These are phyloP conservation scores for Populus euphratica DNA, from an alignment of 345 rosid species.

Conservation along the genomic window DNA sequence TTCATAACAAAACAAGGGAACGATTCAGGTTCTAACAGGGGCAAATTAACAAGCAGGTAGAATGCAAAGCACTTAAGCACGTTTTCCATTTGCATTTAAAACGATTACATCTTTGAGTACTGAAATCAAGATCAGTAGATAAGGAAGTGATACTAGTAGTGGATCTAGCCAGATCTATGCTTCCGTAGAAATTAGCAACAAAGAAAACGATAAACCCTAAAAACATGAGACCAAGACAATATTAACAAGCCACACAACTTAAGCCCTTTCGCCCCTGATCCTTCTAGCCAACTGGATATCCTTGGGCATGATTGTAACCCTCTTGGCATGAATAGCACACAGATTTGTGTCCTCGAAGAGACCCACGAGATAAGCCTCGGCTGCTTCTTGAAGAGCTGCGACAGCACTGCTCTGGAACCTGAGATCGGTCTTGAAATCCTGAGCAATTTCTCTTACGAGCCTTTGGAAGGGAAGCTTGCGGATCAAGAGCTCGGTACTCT, in stretches of 20 bases:
- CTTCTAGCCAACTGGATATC: slow-evolving; percentile 16
- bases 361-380: slow-evolving; percentile 13
- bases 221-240: background rate
- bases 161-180: background rate
- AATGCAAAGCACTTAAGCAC: no score
- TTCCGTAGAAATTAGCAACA: background rate
- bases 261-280: slow-evolving; percentile 17
- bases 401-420: slow-evolving; percentile 16
- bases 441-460: slow-evolving; percentile 19
- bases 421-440: slow-evolving; percentile 21
- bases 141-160: background rate
- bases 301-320: slow-evolving; percentile 18
- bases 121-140: background rate
- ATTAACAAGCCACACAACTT: background rate
- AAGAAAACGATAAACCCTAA: no score
- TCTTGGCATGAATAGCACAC: slow-evolving; percentile 14
- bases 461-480: slow-evolving; percentile 18
- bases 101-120: background rate
- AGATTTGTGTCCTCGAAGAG: slow-evolving; percentile 12
- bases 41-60: no score
- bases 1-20: no score
- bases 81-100: background rate
- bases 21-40: no score
- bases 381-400: slow-evolving; percentile 10
- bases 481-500: slow-evolving; percentile 18